Base-by-base conservation (phyloP, 2,329 filamentous ascomycete species). In the Pyrenophora seminiperda region DNA sequence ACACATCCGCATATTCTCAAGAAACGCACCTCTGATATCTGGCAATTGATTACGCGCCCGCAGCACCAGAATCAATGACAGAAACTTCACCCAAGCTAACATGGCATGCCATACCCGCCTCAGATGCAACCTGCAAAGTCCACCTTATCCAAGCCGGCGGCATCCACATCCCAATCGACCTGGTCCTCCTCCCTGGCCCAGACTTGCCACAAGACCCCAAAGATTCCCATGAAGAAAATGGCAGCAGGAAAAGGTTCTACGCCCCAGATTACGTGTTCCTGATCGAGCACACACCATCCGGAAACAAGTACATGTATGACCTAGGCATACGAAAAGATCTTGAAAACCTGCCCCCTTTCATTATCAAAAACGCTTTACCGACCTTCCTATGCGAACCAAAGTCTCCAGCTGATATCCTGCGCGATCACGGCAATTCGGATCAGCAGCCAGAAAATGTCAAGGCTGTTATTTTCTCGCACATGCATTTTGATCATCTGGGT, bases 301-400 rank as follows among this genome's bases (percentile, higher is more conserved):
- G 62, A 53, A 66, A 71, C 47, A 62, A 71, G 78, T 50, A 73
- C 56, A 51, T 84, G 50, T 84, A 83, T 63, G 81, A 84, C 54
- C 74, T 84, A 1, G 81, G 81, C 6, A 72, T 83, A 40, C 77
- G 80, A 15, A 73, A 75, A 34, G 73, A 80, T 19, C 59, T 77
- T 2, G 60, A 70, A 18, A 68, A 68, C 29, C 36, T 73, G 54
- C 47, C 83, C 77, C 66, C 73, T 66, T 4, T 60, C 57, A 17
- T 69, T 60, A 7, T 72, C 74, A 53, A 78, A 73, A 51, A 68
- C 58, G 20, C 78, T 75, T 54, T 73, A 74, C 52, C 68, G 59
- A 24, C 63, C 57, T 59, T 76, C 76, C 36, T 71, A 54, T 76
- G 49, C 62, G 59, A 47, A 18, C 65, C 58, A 47, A 68, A 59